phyloP scores from a whole-genome alignment of 2,329 filamentous ascomycete genomes.

The Zalaria obscura region DNA sequence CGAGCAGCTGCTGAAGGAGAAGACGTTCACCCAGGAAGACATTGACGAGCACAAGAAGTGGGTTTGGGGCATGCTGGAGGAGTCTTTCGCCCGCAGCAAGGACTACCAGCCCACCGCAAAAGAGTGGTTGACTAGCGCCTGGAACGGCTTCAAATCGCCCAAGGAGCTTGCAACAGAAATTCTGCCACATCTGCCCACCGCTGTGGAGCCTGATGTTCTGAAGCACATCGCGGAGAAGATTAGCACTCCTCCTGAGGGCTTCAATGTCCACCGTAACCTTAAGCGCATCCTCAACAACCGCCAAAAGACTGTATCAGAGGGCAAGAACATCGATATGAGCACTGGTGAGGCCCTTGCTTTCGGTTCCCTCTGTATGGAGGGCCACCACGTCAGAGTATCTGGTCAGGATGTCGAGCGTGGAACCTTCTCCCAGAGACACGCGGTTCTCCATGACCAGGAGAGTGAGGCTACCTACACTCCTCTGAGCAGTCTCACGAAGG shows the following conservation, averaged over 20 bases:
- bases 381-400: conserved; percentile 92
- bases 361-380: conserved; percentile 77
- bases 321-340: conserved; percentile 92
- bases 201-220: conserved; percentile 56
- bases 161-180: conserved; percentile 95
- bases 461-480: conserved; percentile 87
- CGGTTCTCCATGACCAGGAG: conserved; percentile 95
- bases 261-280: conserved; percentile 84
- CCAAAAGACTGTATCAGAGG: conserved; percentile 83
- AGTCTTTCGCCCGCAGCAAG: conserved; percentile 93
- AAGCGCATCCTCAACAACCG: conserved; percentile 87
- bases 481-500: conserved; percentile 72
- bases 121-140: conserved; percentile 96
- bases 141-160: conserved; percentile 98
- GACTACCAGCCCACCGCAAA: conserved; percentile 93
- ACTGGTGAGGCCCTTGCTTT: conserved; percentile 95
- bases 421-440: conserved; percentile 96
- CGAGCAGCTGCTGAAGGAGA: conserved; percentile 77
- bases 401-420: conserved; percentile 98
- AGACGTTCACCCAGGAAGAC: conserved; percentile 93
- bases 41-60: conserved; percentile 98
- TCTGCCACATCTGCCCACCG: conserved; percentile 79
- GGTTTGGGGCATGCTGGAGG: conserved; percentile 98
- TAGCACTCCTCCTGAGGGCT: conserved; percentile 65
- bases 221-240: conserved; percentile 74